phyloP scores from a whole-genome alignment of 495 filamentous ascomycete genomes.

The Aspergillus taichungensis region DNA sequence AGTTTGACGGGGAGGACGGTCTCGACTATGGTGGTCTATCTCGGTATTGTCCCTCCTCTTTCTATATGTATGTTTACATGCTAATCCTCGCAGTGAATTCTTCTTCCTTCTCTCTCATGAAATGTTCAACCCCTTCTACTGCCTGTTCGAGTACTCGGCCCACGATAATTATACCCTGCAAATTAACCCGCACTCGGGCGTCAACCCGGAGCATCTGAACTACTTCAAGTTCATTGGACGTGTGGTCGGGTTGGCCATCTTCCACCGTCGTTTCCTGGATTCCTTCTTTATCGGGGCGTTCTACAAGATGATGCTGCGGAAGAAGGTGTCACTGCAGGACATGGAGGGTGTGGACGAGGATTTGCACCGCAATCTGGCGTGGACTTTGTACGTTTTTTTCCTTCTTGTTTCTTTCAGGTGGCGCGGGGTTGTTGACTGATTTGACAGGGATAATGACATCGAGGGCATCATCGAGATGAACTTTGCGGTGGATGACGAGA shows the following conservation, averaged over 20 bases:
- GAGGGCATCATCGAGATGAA: slow-evolving; percentile 84
- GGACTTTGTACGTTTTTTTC: slow-evolving; percentile 62
- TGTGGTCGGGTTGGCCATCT: slow-evolving; percentile 95
- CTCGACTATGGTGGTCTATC: slow-evolving; percentile 97
- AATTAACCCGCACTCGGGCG: slow-evolving; percentile 98
- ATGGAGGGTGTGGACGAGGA: slow-evolving; percentile 99
- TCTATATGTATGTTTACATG: no score
- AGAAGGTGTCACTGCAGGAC: slow-evolving; percentile 82
- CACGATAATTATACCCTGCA: slow-evolving; percentile 99
- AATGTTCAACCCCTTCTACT: slow-evolving; percentile 99
- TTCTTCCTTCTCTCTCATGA: slow-evolving; percentile 99
- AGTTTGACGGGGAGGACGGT: slow-evolving; percentile 97
- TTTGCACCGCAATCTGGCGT: slow-evolving; percentile 88
- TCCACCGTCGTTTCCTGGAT: slow-evolving; percentile 95
- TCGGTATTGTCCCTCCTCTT: no score
- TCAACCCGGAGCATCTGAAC: slow-evolving; percentile 98
- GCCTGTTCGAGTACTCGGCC: slow-evolving; percentile 97
- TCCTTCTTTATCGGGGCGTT: slow-evolving; percentile 99
- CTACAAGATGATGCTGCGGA: slow-evolving; percentile 98
- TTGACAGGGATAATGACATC: slow-evolving; percentile 79
- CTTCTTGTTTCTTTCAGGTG: neutral
- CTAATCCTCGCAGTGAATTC: slow-evolving; percentile 66
- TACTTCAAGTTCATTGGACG: slow-evolving; percentile 99
- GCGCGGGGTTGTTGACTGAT: slow-evolving; percentile 12
- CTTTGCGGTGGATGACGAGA: slow-evolving; percentile 94